Conservation (phyloP, 176 grass and related monocot species). For the Avena insularis region DNA sequence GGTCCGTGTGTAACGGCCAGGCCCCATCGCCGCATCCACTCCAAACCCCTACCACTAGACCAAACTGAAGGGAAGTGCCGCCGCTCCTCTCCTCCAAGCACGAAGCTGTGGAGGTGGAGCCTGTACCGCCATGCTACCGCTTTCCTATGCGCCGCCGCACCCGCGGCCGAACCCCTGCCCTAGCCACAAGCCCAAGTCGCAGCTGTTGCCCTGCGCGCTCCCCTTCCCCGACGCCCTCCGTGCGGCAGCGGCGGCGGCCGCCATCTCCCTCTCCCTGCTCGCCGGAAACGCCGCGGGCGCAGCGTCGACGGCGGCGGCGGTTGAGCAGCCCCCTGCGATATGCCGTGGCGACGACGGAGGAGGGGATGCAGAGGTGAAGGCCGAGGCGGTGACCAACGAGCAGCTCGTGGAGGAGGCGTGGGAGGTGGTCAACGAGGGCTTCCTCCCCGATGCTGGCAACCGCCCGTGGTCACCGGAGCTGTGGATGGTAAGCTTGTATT, state of each 20-base stretch:
- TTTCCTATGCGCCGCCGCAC: conserved; percentile 35
- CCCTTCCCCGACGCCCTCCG: conserved; percentile 57
- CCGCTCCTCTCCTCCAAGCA: not conserved
- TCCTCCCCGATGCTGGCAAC: conserved; percentile 66
- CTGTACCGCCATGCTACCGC: conserved; percentile 41
- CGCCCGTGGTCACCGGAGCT: conserved; percentile 79
- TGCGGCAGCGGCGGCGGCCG: conserved; percentile 54
- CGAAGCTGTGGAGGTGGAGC: not conserved
- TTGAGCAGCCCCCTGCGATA: conserved; percentile 32
- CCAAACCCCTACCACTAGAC: conserved; percentile 18
- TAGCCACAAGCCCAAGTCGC: conserved; percentile 5
- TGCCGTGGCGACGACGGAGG: conserved; percentile 26
- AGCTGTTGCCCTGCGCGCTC: conserved; percentile 8
- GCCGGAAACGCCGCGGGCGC: conserved; percentile 18
- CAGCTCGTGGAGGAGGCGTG: conserved; percentile 90
- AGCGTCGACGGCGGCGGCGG: not conserved
- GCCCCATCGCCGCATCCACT: conserved; percentile 27
- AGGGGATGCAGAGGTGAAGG: conserved; percentile 41
- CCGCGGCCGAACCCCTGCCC: not conserved
- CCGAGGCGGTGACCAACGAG: conserved; percentile 69
- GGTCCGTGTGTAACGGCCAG: conserved; percentile 2
- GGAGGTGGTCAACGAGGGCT: conserved; percentile 91
- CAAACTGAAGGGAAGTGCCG: not conserved
- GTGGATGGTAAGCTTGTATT: conserved; percentile 61
- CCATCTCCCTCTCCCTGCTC: conserved; percentile 68